These are phyloP conservation scores for Oxyria digyna DNA, from an alignment of 148 eudicot genomes.

Conservation along the genomic window DNA sequence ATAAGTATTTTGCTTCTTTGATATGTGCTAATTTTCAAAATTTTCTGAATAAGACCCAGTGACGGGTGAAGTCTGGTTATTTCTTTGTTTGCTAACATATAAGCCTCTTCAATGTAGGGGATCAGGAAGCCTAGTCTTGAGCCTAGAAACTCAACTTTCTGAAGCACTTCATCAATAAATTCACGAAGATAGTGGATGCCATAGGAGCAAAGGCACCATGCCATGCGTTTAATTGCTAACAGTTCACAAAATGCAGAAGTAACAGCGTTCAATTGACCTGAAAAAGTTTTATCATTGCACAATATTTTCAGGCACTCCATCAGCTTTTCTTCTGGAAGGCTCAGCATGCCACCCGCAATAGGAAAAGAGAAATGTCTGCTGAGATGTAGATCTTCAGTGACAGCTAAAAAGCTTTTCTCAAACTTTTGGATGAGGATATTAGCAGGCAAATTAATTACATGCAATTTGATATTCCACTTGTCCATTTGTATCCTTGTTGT, in stretches of 20 bases:
- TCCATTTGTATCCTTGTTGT: constrained; percentile 18
- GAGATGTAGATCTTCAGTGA: constrained; percentile 23
- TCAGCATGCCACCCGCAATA: constrained; percentile 23
- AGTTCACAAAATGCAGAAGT: constrained; percentile 20
- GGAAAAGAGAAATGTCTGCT: constrained; percentile 11
- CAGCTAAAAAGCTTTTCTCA: constrained; percentile 25
- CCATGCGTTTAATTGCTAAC: constrained; percentile 55
- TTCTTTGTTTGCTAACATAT: constrained; percentile 29
- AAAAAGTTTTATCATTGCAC: constrained; percentile 12
- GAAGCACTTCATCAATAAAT: constrained; percentile 24
- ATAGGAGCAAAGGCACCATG: constrained; percentile 52
- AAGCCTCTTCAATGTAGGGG: constrained; percentile 31
- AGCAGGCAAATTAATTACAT: constrained; percentile 35
- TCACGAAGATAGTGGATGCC: constrained; percentile 40
- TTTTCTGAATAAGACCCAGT: constrained; percentile 29
- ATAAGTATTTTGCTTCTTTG: constrained; percentile 31
- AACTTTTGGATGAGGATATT: constrained; percentile 31
- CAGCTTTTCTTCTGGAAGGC: constrained; percentile 37
- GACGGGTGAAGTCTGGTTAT: constrained; percentile 42
- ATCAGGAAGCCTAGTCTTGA: constrained; percentile 28
- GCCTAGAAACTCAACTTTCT: constrained; percentile 22
- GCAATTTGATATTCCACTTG: constrained; percentile 27
- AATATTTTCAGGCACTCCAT: constrained; percentile 22
- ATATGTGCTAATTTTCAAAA: constrained; percentile 24
- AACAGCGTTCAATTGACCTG: constrained; percentile 18